These are phyloP conservation scores for Amanita pseudoporphyria DNA, from an alignment of 768 basidiomycete genomes.

Conservation along the genomic window DNA sequence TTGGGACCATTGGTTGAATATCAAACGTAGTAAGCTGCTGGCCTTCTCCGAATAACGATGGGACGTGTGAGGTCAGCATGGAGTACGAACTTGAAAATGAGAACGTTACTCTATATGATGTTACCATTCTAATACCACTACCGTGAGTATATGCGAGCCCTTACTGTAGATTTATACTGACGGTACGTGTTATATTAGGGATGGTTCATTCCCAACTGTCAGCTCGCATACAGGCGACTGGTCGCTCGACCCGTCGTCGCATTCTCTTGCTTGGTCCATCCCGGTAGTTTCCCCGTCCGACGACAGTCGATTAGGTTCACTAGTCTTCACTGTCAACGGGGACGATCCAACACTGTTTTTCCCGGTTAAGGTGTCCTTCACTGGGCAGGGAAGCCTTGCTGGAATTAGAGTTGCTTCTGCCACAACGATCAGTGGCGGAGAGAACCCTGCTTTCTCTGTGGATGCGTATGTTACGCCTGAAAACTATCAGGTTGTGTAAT, in stretches of 20 bases:
- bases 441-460: constrained; percentile 35
- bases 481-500: constrained; percentile 45
- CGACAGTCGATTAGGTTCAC: constrained; percentile 62
- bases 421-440: constrained; percentile 38
- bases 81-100: constrained; percentile 95
- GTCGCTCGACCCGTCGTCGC: constrained; percentile 70
- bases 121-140: constrained; percentile 85
- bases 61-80: constrained; percentile 90
- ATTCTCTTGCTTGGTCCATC: constrained; percentile 82
- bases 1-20: background rate
- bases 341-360: constrained; percentile 83
- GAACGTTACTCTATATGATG: constrained; percentile 69
- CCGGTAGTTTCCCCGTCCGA: constrained; percentile 53
- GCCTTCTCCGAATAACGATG: constrained; percentile 88
- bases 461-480: constrained; percentile 46
- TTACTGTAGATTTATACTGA: background rate
- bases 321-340: constrained; percentile 85
- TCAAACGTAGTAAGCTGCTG: constrained; percentile 80
- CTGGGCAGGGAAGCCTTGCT: constrained; percentile 70
- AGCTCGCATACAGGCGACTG: constrained; percentile 70
- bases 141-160: constrained; percentile 47
- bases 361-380: constrained; percentile 82
- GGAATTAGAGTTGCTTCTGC: constrained; percentile 61
- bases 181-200: constrained; percentile 23
- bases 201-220: constrained; percentile 81